Evolutionary conservation across 306 rosid genomes (phyloP).

Genomic region (peach (Prunus persica)): DNA sequence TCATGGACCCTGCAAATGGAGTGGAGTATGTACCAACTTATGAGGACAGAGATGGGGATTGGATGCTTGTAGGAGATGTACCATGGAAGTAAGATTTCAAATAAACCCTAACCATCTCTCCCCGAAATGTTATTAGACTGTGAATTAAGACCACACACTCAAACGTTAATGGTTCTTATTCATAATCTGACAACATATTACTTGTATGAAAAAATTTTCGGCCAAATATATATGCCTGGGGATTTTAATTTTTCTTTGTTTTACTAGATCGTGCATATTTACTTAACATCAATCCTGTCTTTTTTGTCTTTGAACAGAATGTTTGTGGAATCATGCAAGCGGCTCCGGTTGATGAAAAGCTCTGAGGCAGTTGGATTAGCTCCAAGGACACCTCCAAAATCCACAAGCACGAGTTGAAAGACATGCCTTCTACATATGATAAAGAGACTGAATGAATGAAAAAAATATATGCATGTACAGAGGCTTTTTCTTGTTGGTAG

Average conservation of each 20-base stretch:
- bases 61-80: constrained; percentile 86
- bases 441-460: not conserved
- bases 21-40: constrained; percentile 61
- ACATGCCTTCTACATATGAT: not conserved
- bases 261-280: not conserved
- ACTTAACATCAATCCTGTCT: not conserved
- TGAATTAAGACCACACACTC: not conserved
- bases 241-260: not conserved
- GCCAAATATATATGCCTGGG: no score
- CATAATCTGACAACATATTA: not conserved
- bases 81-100: constrained; percentile 66
- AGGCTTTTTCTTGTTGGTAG: not conserved
- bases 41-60: constrained; percentile 77
- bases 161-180: not conserved
- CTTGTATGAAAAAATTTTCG: no score
- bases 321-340: constrained; percentile 76
- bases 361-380: constrained; percentile 54
- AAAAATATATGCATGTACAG: constrained; percentile 13
- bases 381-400: constrained; percentile 23
- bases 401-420: constrained; percentile 19
- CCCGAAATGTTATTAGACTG: not conserved
- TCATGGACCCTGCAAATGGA: constrained; percentile 44
- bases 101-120: not conserved
- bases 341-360: constrained; percentile 58
- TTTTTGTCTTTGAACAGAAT: constrained; percentile 34